These are phyloP conservation scores for Phytophthora parvispora DNA, from an alignment of 352 stramenopile genomes.

Conservation along the genomic window DNA sequence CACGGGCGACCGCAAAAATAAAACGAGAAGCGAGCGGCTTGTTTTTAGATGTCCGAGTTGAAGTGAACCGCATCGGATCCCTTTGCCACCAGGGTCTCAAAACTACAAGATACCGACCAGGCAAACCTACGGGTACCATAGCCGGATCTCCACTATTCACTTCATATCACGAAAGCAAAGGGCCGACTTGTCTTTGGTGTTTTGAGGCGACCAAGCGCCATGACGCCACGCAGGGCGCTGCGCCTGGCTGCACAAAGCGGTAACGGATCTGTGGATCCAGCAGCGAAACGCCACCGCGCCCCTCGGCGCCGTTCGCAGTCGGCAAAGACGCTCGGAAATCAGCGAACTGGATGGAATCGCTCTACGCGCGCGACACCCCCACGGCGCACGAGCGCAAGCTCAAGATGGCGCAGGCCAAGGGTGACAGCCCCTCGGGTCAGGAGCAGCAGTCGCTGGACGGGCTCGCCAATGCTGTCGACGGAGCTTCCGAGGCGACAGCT, in stretches of 20 bases:
- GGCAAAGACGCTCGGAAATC: slow-evolving; percentile 14
- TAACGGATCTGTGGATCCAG: not conserved
- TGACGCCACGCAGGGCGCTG: too few species aligned
- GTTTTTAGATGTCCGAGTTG: slow-evolving; percentile 4
- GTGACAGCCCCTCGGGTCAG: not conserved
- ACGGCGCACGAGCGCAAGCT: slow-evolving; percentile 32
- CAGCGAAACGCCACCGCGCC: slow-evolving; percentile 22
- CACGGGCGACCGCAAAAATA: slow-evolving; percentile 19
- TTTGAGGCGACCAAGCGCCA: too few species aligned
- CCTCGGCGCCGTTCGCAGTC: slow-evolving; percentile 14
- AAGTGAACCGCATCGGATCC: not conserved
- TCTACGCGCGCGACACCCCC: slow-evolving; percentile 42
- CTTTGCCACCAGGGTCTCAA: not conserved
- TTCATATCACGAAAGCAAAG: too few species aligned
- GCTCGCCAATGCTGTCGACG: slow-evolving; percentile 17
- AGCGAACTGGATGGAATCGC: slow-evolving; percentile 38
- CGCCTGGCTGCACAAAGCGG: not conserved
- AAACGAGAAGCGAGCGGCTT: not conserved
- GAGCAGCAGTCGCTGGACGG: slow-evolving; percentile 16
- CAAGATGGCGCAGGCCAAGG: slow-evolving; percentile 13
- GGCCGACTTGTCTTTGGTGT: too few species aligned
- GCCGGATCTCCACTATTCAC: too few species aligned
- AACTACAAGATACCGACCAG: not conserved
- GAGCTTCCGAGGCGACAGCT: not conserved
- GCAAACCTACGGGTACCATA: too few species aligned